Percentiles rank a stretch among this genome's conserved stretches.
Evolutionary conservation across 2,329 filamentous ascomycete species (phyloP).

Genomic region (Sporothrix schenckii): DNA sequence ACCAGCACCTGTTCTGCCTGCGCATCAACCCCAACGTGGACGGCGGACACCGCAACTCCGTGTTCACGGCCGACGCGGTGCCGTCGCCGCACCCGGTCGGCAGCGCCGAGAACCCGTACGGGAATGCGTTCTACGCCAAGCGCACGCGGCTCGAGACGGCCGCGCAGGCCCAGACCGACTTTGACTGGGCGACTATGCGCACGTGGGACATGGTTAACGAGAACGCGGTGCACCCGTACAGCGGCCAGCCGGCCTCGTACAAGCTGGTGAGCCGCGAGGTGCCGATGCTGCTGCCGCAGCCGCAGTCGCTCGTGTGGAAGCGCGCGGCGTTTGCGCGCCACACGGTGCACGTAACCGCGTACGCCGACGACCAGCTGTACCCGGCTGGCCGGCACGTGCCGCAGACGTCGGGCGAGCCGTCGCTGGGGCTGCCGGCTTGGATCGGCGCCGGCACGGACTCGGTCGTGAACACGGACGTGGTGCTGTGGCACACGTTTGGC

Average conservation of each 20-base stretch:
- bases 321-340: slow-evolving; percentile 85
- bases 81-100: slow-evolving; percentile 73
- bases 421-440: slow-evolving; percentile 73
- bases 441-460: slow-evolving; percentile 68
- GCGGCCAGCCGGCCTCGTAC: slow-evolving; percentile 80
- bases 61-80: slow-evolving; percentile 80
- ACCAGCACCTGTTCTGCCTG: slow-evolving; percentile 92
- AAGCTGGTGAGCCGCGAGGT: slow-evolving; percentile 89
- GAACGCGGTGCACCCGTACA: slow-evolving; percentile 80
- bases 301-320: slow-evolving; percentile 83
- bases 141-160: slow-evolving; percentile 78
- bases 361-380: slow-evolving; percentile 79
- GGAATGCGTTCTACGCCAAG: slow-evolving; percentile 86
- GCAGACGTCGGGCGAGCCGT: slow-evolving; percentile 80
- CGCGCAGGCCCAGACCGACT: slow-evolving; percentile 71
- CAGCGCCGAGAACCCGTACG: slow-evolving; percentile 80
- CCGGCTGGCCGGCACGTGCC: slow-evolving; percentile 86
- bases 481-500: slow-evolving; percentile 93
- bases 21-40: slow-evolving; percentile 87
- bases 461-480: slow-evolving; percentile 81
- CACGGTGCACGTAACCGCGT: slow-evolving; percentile 85
- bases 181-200: slow-evolving; percentile 74
- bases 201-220: slow-evolving; percentile 93
- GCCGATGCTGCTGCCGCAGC: slow-evolving; percentile 75
- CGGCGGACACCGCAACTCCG: slow-evolving; percentile 79